phyloP scores from a whole-genome alignment of 2,329 filamentous ascomycete species.

The Diaporthe vaccinii region DNA sequence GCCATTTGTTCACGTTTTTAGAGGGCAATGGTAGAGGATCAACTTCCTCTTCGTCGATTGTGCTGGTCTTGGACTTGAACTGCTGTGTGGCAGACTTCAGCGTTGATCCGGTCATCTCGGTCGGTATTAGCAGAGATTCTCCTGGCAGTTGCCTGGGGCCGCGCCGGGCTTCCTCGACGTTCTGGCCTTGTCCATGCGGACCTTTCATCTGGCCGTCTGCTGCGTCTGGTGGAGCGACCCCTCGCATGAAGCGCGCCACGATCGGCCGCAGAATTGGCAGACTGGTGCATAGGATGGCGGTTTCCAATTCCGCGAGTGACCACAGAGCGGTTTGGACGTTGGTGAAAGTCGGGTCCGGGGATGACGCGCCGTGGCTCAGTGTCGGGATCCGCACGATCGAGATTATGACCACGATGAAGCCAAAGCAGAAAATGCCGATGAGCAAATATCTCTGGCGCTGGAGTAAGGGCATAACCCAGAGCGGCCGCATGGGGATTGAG shows the following conservation, averaged over 20 bases:
- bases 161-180: not conserved
- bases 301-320: constrained; percentile 29
- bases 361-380: constrained; percentile 6
- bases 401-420: constrained; percentile 35
- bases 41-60: not conserved
- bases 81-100: constrained; percentile 2
- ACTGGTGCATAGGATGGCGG: constrained; percentile 31
- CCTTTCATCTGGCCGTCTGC: constrained; percentile 1
- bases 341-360: constrained; percentile 21
- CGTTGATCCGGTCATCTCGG: constrained; percentile 20
- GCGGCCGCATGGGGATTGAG: constrained; percentile 16
- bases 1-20: not conserved
- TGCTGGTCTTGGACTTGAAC: constrained; percentile 17
- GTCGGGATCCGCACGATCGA: constrained; percentile 28
- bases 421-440: constrained; percentile 34
- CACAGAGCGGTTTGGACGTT: constrained; percentile 24
- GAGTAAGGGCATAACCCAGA: constrained; percentile 22
- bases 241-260: constrained; percentile 35
- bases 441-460: constrained; percentile 31
- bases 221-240: constrained; percentile 9
- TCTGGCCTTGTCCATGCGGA: not conserved
- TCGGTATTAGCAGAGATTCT: not conserved
- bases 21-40: not conserved
- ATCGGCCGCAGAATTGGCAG: constrained; percentile 42
- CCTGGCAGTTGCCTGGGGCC: not conserved